A percentile compares a stretch with the other conserved stretches of the same genome.
phyloP scores from a whole-genome alignment of 345 rosid species.

The Hibiscus mutabilis region DNA sequence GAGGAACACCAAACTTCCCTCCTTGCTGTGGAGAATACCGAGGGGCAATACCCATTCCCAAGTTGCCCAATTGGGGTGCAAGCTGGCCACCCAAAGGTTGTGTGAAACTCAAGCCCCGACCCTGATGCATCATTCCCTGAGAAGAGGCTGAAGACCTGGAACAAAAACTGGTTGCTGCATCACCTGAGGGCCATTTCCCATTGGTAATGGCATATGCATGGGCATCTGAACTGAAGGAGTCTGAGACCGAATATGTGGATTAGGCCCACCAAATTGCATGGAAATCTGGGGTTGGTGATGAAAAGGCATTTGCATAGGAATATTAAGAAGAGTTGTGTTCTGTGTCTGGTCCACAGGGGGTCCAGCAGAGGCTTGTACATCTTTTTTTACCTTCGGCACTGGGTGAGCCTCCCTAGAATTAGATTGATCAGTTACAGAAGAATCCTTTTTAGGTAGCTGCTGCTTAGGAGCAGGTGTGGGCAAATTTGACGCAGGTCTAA shows the following conservation, averaged over 20 bases:
- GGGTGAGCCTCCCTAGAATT: slow-evolving; percentile 37
- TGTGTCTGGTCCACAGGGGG: slow-evolving; percentile 41
- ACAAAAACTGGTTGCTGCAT: slow-evolving; percentile 60
- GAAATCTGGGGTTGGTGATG: slow-evolving; percentile 65
- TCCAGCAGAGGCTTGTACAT: slow-evolving; percentile 44
- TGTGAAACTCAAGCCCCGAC: slow-evolving; percentile 65
- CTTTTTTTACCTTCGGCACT: slow-evolving; percentile 43
- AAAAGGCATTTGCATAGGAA: slow-evolving; percentile 60
- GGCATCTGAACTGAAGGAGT: slow-evolving; percentile 61
- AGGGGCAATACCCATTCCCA: slow-evolving; percentile 57
- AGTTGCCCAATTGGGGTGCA: slow-evolving; percentile 53
- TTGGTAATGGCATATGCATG: slow-evolving; percentile 51
- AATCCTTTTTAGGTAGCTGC: too few relatives aligned
- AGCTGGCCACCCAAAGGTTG: slow-evolving; percentile 60
- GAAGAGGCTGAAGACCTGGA: slow-evolving; percentile 60
- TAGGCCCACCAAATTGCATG: slow-evolving; percentile 62
- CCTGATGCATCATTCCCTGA: slow-evolving; percentile 83
- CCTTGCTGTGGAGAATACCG: slow-evolving; percentile 73
- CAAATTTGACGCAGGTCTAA: too few relatives aligned
- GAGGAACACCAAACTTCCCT: slow-evolving; percentile 54
- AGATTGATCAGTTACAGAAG: slow-evolving; percentile 18
- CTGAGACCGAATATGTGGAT: slow-evolving; percentile 63
- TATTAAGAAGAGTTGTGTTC: slow-evolving; percentile 44
- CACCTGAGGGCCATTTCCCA: slow-evolving; percentile 60
- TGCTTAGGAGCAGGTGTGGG: too few relatives aligned